Conservation (phyloP, 805 yeast genomes). For the Metschnikowia bowlesiae region DNA sequence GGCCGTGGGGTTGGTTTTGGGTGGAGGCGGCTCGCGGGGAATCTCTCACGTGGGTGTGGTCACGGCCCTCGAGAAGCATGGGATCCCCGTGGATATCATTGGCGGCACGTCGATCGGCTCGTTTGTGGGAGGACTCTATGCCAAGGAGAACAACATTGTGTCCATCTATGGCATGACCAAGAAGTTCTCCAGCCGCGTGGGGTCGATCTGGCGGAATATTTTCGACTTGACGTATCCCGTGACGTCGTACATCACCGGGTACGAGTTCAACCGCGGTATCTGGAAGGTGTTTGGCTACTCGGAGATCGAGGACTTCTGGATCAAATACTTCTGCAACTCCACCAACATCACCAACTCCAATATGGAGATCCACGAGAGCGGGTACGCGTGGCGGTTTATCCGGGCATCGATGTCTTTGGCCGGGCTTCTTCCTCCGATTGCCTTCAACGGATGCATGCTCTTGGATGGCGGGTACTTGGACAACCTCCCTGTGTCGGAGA, state of each 20-base stretch:
- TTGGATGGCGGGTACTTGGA: constrained; percentile 96
- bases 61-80: constrained; percentile 85
- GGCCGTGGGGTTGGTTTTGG: constrained; percentile 89
- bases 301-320: constrained; percentile 95
- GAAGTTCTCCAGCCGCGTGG: constrained; percentile 74
- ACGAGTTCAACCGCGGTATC: constrained; percentile 94
- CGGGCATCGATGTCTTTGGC: constrained; percentile 97
- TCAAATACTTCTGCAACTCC: constrained; percentile 81
- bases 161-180: constrained; percentile 89
- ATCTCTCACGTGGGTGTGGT: constrained; percentile 87
- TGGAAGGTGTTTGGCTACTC: constrained; percentile 94
- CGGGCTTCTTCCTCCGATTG: constrained; percentile 83
- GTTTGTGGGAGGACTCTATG: constrained; percentile 92
- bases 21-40: constrained; percentile 98
- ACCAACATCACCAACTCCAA: constrained; percentile 92
- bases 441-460: constrained; percentile 87
- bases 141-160: constrained; percentile 85
- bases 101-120: constrained; percentile 98
- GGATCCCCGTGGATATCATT: constrained; percentile 87
- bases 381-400: constrained; percentile 93
- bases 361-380: constrained; percentile 90
- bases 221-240: constrained; percentile 89
- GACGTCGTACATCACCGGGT: constrained; percentile 94
- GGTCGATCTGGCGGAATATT: constrained; percentile 80
- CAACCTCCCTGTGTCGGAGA: constrained; percentile 86